Evolutionary conservation across 2,329 filamentous ascomycete species (phyloP), one percentile per base, ranked within the genome.

Genomic region (Cytospora chrysosperma): DNA sequence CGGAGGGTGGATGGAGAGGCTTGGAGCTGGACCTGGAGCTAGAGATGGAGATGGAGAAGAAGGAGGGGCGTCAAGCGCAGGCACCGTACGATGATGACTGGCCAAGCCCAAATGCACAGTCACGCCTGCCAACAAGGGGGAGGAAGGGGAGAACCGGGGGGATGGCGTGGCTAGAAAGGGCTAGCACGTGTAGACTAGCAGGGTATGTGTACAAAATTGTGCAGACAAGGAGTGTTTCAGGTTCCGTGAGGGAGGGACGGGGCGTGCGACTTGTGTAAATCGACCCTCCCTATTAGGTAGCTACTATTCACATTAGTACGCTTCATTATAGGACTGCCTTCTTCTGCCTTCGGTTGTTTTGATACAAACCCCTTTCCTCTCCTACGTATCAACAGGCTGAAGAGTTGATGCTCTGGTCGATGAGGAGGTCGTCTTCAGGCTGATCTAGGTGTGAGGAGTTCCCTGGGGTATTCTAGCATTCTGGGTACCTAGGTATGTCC

Each of bases 101-200:
- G 32, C 37, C 56, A 54, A 50, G 61, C 32, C 30, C 56, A 55
- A 51, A 49, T 30, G 52, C 50, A 49, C 62, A 51, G 28, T 56
- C 56, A 56, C 24, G 53, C 15, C 21, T 13, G 53, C n/a, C 12
- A 12, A 17, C n/a, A n/a, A n/a, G n/a, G 53, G 53, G 53, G 32
- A 30, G n/a, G 52, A 55, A 55, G 28, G 28, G 26, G 43, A 47
- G 9, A 24, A 19, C 43, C n/a, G n/a, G 43, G 43, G 12, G 52
- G 58, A 26, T 60, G 49, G 54, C 28, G 62, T 58, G 55, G 59
- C 54, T 56, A 43, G 58, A 53, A 62, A 61, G 21, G 54, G 62
- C 62, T 64, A 64, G 62, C 55, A 52, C 43, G 58, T 55, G 21
- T 19, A 10, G 43, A 24, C 43, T 24, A 26, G 51, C 51, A 61